Evolutionary conservation across 176 grass and related monocot species (phyloP).

Genomic region (Musa troglodytarum): DNA sequence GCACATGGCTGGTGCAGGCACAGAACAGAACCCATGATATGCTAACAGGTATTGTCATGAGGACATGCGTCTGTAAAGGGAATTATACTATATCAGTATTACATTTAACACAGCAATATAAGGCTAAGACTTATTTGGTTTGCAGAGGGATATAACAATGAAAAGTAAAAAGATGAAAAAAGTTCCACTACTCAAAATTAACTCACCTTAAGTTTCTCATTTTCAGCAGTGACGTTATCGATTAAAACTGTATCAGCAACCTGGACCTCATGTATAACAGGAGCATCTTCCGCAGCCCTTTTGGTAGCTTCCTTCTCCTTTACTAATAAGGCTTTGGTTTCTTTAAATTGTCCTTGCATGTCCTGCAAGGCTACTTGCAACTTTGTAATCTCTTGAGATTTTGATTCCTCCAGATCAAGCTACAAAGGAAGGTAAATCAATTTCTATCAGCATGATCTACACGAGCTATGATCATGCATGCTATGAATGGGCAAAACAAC

Average conservation of each 20-base stretch:
- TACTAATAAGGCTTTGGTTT: conserved; percentile 57
- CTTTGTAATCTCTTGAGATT: conserved; percentile 70
- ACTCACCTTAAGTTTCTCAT: conserved; percentile 79
- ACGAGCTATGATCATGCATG: not conserved
- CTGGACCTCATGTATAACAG: conserved; percentile 56
- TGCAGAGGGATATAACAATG: not conserved
- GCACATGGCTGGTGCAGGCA: too few relatives aligned
- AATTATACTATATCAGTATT: not conserved
- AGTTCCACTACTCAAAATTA: not conserved
- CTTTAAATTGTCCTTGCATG: conserved; percentile 52
- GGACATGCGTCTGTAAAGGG: too few relatives aligned
- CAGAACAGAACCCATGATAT: too few relatives aligned
- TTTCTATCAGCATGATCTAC: not conserved
- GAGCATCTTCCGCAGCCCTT: conserved; percentile 41
- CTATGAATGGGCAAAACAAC: not conserved
- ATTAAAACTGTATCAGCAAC: conserved; percentile 61
- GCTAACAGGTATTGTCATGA: too few relatives aligned
- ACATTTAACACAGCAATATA: not conserved
- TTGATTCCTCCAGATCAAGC: conserved; percentile 83
- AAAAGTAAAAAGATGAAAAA: not conserved
- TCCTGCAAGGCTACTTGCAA: conserved; percentile 71
- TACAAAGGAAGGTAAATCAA: conserved; percentile 27
- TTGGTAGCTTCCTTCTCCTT: conserved; percentile 57
- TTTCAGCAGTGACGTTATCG: conserved; percentile 79
- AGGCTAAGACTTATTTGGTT: not conserved